Evolutionary conservation across 1,284 basidiomycete species (phyloP), one percentile per base, ranked within the genome.

Genomic region (Austroboletus novae-zelandiae): DNA sequence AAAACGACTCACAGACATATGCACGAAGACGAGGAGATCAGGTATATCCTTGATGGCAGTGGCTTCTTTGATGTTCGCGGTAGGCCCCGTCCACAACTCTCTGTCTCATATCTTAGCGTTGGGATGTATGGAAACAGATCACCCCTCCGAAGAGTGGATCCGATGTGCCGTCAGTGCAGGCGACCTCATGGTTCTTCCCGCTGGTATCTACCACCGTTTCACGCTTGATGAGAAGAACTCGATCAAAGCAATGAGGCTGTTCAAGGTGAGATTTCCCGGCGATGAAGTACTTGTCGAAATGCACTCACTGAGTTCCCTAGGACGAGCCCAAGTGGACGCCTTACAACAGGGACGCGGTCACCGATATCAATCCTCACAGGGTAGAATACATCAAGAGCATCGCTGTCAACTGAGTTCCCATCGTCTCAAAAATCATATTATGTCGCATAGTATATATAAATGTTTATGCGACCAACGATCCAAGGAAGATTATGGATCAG

Each of bases 11-110:
- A 54, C 51, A 91, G 88, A 62, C 91, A 94, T 60, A 78, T 94
- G 72, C 92, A 94, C 60, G 91, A 94, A 68, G 92, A 94, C 59
- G 91, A 94, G 67, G 92, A 94, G 71, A 94, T 94, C 59, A 78
- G 92, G 15, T 96, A 89, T 65, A 84, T 94, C 57, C 75, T 90
- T 37, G 77, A 79, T 1, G 93, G 92, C 8, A 83, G 81, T 41
- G 91, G 91, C 0, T 96, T 83, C 74, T 95, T 94, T 61, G 91
- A 94, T 56, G 78, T 93, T 30, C 78, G 89, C 53, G 86, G 88
- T 86, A 53, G 54, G 79, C 13, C 25, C 36, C 30, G 1, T 34
- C 11, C n/a, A 1, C 15, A 4, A 27, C 10, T 40, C 13, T 8
- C 8, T 13, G 18, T 15, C n/a, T 29, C 7, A 2, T 25, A 13